Evolutionary conservation across 495 filamentous ascomycete species (phyloP).

Genomic region (Lasiosphaeriaceae sp.): DNA sequence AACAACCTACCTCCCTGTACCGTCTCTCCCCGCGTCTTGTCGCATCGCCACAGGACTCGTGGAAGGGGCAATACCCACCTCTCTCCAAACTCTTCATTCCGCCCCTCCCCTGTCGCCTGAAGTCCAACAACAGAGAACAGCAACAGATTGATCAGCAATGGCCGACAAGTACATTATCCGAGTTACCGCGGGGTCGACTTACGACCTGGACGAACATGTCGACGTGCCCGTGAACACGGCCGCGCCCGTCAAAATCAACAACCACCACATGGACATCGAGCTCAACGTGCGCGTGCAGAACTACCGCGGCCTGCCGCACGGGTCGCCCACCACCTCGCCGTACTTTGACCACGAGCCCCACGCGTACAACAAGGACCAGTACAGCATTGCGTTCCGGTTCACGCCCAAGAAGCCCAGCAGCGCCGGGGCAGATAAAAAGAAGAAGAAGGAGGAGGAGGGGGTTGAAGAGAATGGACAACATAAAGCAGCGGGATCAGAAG

Average conservation of each 20-base stretch:
- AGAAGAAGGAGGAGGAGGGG: neutral
- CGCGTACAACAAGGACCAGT: slow-evolving; percentile 61
- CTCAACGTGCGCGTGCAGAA: slow-evolving; percentile 67
- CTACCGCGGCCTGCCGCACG: slow-evolving; percentile 53
- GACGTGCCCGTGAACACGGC: slow-evolving; percentile 68
- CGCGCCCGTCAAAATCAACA: slow-evolving; percentile 53
- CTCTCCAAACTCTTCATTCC: too few species aligned
- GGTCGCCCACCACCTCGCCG: slow-evolving; percentile 54
- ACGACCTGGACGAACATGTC: slow-evolving; percentile 62
- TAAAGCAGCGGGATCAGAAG: too few species aligned
- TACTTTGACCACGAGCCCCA: slow-evolving; percentile 75
- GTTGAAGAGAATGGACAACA: neutral
- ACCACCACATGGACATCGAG: slow-evolving; percentile 54
- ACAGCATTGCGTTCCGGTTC: slow-evolving; percentile 75
- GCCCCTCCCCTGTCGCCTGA: too few species aligned
- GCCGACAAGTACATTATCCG: slow-evolving; percentile 64
- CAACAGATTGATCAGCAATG: slow-evolving; percentile 34
- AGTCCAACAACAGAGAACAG: too few species aligned
- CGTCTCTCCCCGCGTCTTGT: too few species aligned
- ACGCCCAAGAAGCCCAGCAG: slow-evolving; percentile 51
- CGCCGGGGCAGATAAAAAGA: neutral
- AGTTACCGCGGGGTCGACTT: slow-evolving; percentile 70
- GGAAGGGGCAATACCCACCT: too few species aligned
- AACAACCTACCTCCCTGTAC: too few species aligned
- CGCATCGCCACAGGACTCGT: too few species aligned